phyloP scores from a whole-genome alignment of 2,329 filamentous ascomycete genomes.

The Sphaerulina vaccinii region DNA sequence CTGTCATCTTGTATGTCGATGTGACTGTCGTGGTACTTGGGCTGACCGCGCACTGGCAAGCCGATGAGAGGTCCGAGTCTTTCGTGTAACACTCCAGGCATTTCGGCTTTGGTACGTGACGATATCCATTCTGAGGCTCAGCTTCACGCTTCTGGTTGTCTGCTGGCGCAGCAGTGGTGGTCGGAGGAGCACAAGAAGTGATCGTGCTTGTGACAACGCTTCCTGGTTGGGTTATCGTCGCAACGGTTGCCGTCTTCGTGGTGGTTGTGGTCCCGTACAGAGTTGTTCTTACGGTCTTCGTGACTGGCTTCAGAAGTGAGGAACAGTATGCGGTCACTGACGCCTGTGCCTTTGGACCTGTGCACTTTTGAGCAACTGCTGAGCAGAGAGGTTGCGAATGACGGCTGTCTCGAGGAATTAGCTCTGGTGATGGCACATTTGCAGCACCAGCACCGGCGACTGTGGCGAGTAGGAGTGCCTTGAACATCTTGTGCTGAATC shows the following conservation, averaged over 20 bases:
- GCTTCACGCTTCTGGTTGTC: conserved; percentile 1
- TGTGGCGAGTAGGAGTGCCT: conserved; percentile 11
- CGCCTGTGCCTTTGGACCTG: neutral
- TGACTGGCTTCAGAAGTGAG: conserved; percentile 4
- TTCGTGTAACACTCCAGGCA: conserved; percentile 5
- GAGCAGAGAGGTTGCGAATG: conserved; percentile 9
- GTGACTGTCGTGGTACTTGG: conserved; percentile 6
- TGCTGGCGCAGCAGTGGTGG: neutral
- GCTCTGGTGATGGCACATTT: conserved; percentile 1
- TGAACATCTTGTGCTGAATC: conserved; percentile 11
- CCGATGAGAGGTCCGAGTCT: conserved; percentile 1
- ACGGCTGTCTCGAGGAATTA: neutral
- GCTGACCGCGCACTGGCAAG: conserved; percentile 8
- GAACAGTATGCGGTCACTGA: conserved; percentile 14
- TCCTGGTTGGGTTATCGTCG: conserved; percentile 3
- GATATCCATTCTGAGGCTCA: neutral
- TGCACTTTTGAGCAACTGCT: conserved; percentile 1
- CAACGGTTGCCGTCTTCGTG: neutral
- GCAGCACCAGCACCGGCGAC: conserved; percentile 8
- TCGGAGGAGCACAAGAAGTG: conserved; percentile 1
- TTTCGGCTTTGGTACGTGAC: conserved; percentile 2
- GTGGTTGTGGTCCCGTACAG: conserved; percentile 1
- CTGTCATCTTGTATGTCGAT: neutral
- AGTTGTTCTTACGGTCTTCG: conserved; percentile 2
- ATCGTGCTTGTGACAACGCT: conserved; percentile 8